Evolutionary conservation across 805 yeast species (phyloP), one percentile per base, ranked within the genome.

Genomic region (Scheffersomyces stipitis): DNA sequence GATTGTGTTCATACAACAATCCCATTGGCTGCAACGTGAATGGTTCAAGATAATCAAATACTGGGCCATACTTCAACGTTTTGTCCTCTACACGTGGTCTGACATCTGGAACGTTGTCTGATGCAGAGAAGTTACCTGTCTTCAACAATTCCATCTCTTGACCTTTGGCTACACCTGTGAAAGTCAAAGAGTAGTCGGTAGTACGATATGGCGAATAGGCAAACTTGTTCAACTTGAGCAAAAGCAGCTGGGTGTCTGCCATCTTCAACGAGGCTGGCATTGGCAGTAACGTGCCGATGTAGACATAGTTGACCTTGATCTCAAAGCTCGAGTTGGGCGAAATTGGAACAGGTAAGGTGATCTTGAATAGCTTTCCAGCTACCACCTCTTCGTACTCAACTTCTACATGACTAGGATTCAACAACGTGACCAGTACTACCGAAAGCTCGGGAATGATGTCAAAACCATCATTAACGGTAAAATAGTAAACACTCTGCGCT

Each of bases 121-220:
- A 42, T 6, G 43, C 38, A 9, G 51, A 41, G 23, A 28, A 46
- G 15, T 49, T 47, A 35, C 46, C 45, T 14, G 40, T 46, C 17
- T 46, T 42, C 17, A 49, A 42, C 41, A 73, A 47, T 28, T 59
- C 65, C 54, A 74, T 54, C 40, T 74, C 81, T 44, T 70, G 69
- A 38, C 75, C 78, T 44, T 65, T 57, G 23, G 64, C 45, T 36
- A 74, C 51, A 12, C 83, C 80, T n/a, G 56, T 42, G 35, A 81
- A 48, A 15, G 54, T 49, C 33, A 81, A 53, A 13, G 60, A 44
- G 57, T 78, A 80, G 22, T 60, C 51, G 13, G 42, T 40, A 14
- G 95, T 83, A 5, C 54, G 51, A 62, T 91, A 90, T 2, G 84
- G 73, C 28, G 85, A 73, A 42, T 73, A 63, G 15, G 84, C 80